These are phyloP conservation scores for Phytophthora podocarpi DNA, from an alignment of 352 stramenopile genomes.

Conservation along the genomic window DNA sequence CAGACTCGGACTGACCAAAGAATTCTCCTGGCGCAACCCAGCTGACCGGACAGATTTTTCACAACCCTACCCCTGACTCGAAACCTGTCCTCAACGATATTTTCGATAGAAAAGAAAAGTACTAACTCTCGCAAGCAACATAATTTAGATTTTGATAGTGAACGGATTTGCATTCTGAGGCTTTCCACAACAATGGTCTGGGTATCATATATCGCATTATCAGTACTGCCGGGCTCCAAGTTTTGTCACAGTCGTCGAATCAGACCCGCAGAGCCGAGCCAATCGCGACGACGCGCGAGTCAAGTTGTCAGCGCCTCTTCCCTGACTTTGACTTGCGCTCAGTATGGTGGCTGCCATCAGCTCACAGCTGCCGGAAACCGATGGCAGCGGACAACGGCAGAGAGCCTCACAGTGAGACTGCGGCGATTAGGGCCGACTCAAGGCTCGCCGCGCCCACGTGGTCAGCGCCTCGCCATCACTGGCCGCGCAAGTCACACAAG, in stretches of 20 bases:
- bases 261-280: conserved; percentile 28
- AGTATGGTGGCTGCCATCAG: conserved; percentile 22
- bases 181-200: too few species aligned
- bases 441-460: too few species aligned
- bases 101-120: too few species aligned
- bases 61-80: conserved; percentile 7
- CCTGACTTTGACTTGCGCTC: conserved; percentile 10
- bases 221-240: not conserved
- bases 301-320: conserved; percentile 38
- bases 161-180: too few species aligned
- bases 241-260: conserved; percentile 31
- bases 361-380: conserved; percentile 17
- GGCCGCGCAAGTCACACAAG: not conserved
- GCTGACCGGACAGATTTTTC: conserved; percentile 44
- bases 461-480: too few species aligned
- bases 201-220: too few species aligned
- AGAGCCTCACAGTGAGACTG: not conserved
- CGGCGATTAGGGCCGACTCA: not conserved
- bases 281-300: conserved; percentile 26
- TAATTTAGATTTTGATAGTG: too few species aligned
- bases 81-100: not conserved
- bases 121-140: too few species aligned
- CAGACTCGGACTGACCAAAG: conserved; percentile 17
- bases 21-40: conserved; percentile 33
- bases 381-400: conserved; percentile 6